These are phyloP conservation scores for Pseudopyrenochaeta lycopersici DNA, from an alignment of 2,329 filamentous ascomycete species.

Conservation along the genomic window DNA sequence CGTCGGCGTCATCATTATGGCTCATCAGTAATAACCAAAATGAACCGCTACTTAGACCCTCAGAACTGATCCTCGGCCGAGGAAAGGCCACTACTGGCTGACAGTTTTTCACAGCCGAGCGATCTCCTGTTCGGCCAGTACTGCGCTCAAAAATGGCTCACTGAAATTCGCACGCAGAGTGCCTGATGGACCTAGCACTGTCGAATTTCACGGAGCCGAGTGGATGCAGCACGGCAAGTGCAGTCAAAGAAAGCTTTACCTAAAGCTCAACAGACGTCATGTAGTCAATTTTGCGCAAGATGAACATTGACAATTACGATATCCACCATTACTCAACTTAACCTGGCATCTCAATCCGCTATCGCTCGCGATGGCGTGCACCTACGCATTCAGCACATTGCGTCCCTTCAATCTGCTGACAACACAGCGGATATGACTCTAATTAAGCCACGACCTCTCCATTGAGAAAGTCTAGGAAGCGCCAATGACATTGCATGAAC, in stretches of 20 bases:
- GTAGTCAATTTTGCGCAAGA: not conserved
- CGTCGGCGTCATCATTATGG: conserved; percentile 28
- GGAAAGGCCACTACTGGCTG: conserved; percentile 12
- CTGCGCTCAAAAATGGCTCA: conserved; percentile 27
- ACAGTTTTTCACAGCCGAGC: conserved; percentile 20
- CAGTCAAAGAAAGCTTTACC: not conserved
- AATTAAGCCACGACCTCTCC: conserved; percentile 15
- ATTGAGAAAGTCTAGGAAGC: conserved; percentile 5
- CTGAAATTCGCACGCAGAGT: conserved; percentile 13
- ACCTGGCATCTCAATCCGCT: not conserved
- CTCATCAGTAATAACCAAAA: conserved; percentile 33
- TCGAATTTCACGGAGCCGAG: conserved; percentile 15
- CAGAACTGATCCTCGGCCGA: conserved; percentile 34
- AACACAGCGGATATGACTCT: conserved; percentile 14
- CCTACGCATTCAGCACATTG: conserved; percentile 21
- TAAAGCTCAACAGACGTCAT: not conserved
- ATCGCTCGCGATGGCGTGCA: conserved; percentile 8
- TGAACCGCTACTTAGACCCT: conserved; percentile 10
- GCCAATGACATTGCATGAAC: conserved; percentile 7
- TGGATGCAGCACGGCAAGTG: not conserved
- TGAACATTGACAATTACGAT: not conserved
- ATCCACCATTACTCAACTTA: not conserved
- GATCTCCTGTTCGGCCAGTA: conserved; percentile 8
- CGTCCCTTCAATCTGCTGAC: conserved; percentile 27
- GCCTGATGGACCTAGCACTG: conserved; percentile 2